Conservation (phyloP, 1,284 basidiomycete species). For the Pseudozyma sp. region DNA sequence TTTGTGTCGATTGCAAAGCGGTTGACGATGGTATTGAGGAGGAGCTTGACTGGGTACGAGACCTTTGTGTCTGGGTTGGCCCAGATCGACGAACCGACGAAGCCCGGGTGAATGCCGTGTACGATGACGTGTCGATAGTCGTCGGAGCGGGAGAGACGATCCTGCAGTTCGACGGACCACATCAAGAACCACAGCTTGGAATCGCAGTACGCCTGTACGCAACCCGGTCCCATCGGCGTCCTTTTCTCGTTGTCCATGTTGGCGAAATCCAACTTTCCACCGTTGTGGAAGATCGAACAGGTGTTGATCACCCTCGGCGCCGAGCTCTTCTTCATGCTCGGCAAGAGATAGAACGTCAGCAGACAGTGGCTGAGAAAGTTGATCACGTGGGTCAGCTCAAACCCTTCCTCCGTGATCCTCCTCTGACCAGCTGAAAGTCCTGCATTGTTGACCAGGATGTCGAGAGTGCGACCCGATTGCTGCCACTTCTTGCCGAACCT, state of each 20-base stretch:
- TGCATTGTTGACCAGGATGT: conserved; percentile 57
- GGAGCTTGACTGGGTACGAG: neutral
- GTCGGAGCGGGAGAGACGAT: conserved; percentile 43
- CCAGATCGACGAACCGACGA: no score
- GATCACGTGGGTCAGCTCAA: conserved; percentile 55
- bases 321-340: conserved; percentile 29
- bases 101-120: conserved; percentile 58
- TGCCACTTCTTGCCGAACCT: conserved; percentile 42
- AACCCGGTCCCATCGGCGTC: conserved; percentile 28
- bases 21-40: conserved; percentile 18
- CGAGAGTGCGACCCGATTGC: conserved; percentile 32
- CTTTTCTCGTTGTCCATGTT: conserved; percentile 57
- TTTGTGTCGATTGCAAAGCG: conserved; percentile 27
- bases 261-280: conserved; percentile 53
- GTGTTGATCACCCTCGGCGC: conserved; percentile 60
- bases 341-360: conserved; percentile 55
- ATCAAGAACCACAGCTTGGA: conserved; percentile 56
- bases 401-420: conserved; percentile 53
- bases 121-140: conserved; percentile 56
- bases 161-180: conserved; percentile 59
- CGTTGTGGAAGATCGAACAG: conserved; percentile 56
- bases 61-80: conserved; percentile 25
- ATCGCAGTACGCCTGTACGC: conserved; percentile 56
- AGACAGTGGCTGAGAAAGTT: conserved; percentile 57
- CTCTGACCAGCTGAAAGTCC: conserved; percentile 30